These are phyloP conservation scores for Saturnispora serradocipensis DNA, from an alignment of 805 yeast species.

Conservation along the genomic window DNA sequence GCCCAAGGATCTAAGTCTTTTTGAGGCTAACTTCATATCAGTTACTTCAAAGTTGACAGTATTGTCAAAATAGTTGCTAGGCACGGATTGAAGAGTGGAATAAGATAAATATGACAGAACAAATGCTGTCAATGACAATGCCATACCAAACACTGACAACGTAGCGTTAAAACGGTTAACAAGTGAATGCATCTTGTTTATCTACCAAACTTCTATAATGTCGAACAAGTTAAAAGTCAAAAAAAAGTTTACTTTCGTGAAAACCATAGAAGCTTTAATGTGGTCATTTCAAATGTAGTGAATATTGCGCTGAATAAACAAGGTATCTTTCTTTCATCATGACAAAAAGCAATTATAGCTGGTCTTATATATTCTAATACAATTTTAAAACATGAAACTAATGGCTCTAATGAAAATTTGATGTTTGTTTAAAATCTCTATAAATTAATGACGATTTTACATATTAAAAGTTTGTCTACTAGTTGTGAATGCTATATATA, in stretches of 20 bases:
- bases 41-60: slow-evolving; percentile 3
- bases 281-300: too few species aligned
- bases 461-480: background rate
- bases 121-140: background rate
- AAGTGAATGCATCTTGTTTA: slow-evolving; percentile 4
- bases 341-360: too few species aligned
- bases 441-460: background rate
- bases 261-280: background rate
- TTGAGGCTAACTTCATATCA: slow-evolving; percentile 7
- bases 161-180: background rate
- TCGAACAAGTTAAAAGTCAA: background rate
- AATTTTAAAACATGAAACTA: too few species aligned
- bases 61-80: slow-evolving; percentile 5
- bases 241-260: background rate
- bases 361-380: too few species aligned
- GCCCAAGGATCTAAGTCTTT: slow-evolving; percentile 37
- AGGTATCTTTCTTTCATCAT: too few species aligned
- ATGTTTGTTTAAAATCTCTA: background rate
- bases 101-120: slow-evolving; percentile 7
- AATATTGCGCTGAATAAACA: too few species aligned
- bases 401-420: too few species aligned
- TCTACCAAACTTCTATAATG: background rate
- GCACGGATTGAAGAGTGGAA: slow-evolving; percentile 1
- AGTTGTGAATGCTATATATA: background rate
- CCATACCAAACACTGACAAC: slow-evolving; percentile 1